phyloP scores from a whole-genome alignment of 2,329 filamentous ascomycete genomes.

The Beauveria medogensis region DNA sequence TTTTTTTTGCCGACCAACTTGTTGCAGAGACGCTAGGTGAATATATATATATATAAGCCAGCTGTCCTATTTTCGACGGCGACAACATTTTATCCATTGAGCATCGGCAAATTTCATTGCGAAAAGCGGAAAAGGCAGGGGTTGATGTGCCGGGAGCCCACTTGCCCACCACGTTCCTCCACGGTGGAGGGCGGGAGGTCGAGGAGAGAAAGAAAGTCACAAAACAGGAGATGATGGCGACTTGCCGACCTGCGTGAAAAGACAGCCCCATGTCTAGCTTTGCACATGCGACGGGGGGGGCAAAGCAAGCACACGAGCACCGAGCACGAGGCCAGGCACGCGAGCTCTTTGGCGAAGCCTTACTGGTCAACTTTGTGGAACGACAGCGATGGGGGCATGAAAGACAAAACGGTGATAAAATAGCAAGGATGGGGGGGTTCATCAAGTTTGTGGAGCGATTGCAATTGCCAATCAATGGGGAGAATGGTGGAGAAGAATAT shows the following conservation, averaged over 20 bases:
- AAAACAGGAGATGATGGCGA: background rate
- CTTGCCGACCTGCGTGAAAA: too few relatives aligned
- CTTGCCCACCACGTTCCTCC: background rate
- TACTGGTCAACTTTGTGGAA: background rate
- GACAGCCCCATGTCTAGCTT: background rate
- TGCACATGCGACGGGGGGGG: background rate
- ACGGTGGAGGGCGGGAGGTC: background rate
- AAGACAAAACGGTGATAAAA: too few relatives aligned
- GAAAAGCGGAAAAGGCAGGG: too few relatives aligned
- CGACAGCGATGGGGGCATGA: background rate
- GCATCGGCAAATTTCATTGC: background rate
- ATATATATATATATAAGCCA: background rate
- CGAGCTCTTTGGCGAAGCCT: slow-evolving; percentile 3
- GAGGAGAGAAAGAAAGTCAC: background rate
- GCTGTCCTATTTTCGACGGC: too few relatives aligned
- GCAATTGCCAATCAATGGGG: too few relatives aligned
- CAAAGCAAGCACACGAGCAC: background rate
- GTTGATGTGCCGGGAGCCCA: background rate
- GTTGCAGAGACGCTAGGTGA: too few relatives aligned
- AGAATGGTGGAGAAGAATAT: too few relatives aligned
- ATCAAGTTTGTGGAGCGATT: too few relatives aligned
- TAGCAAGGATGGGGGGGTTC: too few relatives aligned
- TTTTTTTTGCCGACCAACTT: too few relatives aligned
- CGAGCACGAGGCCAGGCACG: slow-evolving; percentile 16
- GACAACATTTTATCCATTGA: background rate